phyloP scores from a whole-genome alignment of 495 filamentous ascomycete genomes.

The Aspergillus carlsbadensis region DNA sequence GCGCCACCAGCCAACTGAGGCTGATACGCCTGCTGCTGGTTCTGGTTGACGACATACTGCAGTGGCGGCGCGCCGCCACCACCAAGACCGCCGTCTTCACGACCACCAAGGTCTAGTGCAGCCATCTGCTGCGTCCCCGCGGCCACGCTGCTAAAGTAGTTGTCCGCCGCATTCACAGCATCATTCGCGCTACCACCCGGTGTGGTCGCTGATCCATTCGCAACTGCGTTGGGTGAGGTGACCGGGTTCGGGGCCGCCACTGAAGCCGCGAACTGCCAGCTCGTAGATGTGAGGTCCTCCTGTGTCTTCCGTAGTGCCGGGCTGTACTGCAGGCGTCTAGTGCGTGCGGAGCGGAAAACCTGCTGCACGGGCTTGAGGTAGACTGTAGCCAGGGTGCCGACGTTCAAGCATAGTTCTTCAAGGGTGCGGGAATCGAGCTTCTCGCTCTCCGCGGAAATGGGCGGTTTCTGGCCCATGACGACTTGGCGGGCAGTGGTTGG shows the following conservation, averaged over 20 bases:
- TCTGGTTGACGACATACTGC: constrained; percentile 56
- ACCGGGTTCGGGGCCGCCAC: constrained; percentile 5
- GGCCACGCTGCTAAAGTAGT: constrained; percentile 75
- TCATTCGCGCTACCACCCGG: constrained; percentile 52
- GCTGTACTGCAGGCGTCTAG: constrained; percentile 70
- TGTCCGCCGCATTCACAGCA: constrained; percentile 79
- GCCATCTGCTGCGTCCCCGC: constrained; percentile 71
- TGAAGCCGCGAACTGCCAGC: constrained; percentile 29
- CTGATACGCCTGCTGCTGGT: constrained; percentile 53
- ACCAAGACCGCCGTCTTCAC: constrained; percentile 37
- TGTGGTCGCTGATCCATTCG: constrained; percentile 24
- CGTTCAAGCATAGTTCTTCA: constrained; percentile 95
- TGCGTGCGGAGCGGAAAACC: constrained; percentile 90
- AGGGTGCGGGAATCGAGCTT: constrained; percentile 88
- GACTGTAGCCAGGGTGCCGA: constrained; percentile 94
- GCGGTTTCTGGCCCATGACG: constrained; percentile 95
- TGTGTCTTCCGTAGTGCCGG: constrained; percentile 77
- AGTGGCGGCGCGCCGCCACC: constrained; percentile 39
- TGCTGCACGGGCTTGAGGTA: constrained; percentile 97
- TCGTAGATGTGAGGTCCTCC: constrained; percentile 45
- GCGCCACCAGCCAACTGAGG: constrained; percentile 48
- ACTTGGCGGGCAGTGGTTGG: constrained; percentile 81
- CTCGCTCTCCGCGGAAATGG: constrained; percentile 95
- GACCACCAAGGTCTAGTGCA: constrained; percentile 58
- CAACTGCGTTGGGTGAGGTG: constrained; percentile 17